A percentile compares a stretch with the other conserved stretches of the same genome.
phyloP scores from a whole-genome alignment of 2,329 filamentous ascomycete genomes.

The Acrodontium crateriforme region DNA sequence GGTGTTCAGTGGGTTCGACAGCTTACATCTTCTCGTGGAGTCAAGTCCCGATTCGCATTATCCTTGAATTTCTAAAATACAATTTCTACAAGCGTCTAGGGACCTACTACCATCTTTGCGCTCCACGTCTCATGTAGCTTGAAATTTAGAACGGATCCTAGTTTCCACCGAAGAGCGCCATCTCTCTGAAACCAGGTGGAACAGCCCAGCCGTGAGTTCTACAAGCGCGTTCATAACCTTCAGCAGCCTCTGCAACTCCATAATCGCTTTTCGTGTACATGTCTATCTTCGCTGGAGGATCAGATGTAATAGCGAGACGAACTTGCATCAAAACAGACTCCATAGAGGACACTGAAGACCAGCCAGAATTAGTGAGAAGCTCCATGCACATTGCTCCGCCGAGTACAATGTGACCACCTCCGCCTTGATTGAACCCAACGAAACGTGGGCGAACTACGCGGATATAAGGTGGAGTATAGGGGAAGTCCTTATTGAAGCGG shows the following conservation, averaged over 20 bases:
- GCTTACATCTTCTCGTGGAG: too few relatives aligned
- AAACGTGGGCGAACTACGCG: constrained; percentile 72
- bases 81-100: too few relatives aligned
- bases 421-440: constrained; percentile 54
- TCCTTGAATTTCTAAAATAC: too few relatives aligned
- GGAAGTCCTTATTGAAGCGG: constrained; percentile 64
- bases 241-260: constrained; percentile 53
- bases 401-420: constrained; percentile 72
- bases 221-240: constrained; percentile 60
- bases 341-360: constrained; percentile 58
- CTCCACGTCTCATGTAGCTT: too few relatives aligned
- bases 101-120: too few relatives aligned
- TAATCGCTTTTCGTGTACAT: constrained; percentile 33
- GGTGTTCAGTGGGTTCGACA: too few relatives aligned
- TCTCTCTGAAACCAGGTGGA: constrained; percentile 45
- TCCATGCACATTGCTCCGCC: constrained; percentile 77
- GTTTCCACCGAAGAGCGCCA: too few relatives aligned
- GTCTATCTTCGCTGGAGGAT: constrained; percentile 63
- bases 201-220: constrained; percentile 57
- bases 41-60: too few relatives aligned
- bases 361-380: constrained; percentile 63
- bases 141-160: too few relatives aligned
- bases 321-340: constrained; percentile 74
- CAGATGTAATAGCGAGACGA: constrained; percentile 56
- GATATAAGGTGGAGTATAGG: constrained; percentile 69